phyloP scores from a whole-genome alignment of 176 grass and related monocot species.

The Paspalum vaginatum region DNA sequence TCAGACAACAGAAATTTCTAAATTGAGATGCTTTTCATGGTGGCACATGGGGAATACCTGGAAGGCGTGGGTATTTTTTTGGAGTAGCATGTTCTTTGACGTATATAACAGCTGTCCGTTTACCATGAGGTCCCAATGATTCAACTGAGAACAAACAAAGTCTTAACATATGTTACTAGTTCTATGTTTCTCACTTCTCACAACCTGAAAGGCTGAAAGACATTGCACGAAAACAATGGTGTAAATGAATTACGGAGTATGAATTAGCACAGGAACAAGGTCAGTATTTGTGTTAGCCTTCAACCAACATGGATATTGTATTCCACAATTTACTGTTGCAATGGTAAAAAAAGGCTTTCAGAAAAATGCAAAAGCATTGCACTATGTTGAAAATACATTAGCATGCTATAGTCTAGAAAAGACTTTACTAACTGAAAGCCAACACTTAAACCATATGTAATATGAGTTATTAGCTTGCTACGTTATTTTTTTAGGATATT shows the following conservation, averaged over 20 bases:
- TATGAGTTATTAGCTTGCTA: background rate
- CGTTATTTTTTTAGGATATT: background rate
- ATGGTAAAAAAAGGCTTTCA: background rate
- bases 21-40: conserved; percentile 42
- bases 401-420: background rate
- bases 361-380: background rate
- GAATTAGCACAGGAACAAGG: background rate
- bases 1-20: conserved; percentile 16
- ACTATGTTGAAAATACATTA: background rate
- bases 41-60: conserved; percentile 63
- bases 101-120: conserved; percentile 75
- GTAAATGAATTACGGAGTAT: background rate
- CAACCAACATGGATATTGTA: background rate
- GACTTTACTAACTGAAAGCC: background rate
- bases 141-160: conserved; percentile 54
- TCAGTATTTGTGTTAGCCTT: background rate
- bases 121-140: conserved; percentile 78
- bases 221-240: background rate
- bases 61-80: conserved; percentile 73
- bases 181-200: background rate
- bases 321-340: background rate
- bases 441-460: background rate
- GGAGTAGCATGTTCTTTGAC: conserved; percentile 63
- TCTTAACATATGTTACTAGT: conserved; percentile 17
- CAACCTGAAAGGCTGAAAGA: conserved; percentile 22